Conservation (phyloP, 2,329 filamentous ascomycete genomes). For the Penicillium sp. region DNA sequence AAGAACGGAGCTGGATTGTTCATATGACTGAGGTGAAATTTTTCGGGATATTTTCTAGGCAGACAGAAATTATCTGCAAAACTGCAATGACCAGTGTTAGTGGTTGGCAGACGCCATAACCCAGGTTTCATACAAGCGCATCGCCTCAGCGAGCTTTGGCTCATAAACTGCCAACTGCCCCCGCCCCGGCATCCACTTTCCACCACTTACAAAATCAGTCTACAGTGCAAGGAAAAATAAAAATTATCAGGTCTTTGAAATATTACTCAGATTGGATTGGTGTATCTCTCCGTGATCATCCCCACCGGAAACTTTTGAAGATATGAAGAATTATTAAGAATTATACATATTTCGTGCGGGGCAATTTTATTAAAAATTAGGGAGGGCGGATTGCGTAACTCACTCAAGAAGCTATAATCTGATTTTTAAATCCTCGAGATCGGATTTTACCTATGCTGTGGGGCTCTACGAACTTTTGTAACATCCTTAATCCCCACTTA, state of each 20-base stretch:
- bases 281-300: background rate
- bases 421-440: background rate
- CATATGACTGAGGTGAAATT: background rate
- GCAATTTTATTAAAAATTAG: no score
- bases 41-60: no score
- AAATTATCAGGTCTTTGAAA: no score
- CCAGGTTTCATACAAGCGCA: background rate
- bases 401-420: background rate
- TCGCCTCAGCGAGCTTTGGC: background rate
- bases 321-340: no score
- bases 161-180: background rate
- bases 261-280: background rate
- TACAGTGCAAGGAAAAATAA: background rate
- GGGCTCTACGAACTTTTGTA: background rate
- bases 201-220: background rate
- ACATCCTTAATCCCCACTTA: background rate
- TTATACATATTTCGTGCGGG: no score
- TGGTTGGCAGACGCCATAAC: background rate
- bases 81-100: background rate
- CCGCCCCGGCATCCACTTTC: background rate
- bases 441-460: background rate
- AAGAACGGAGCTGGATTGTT: background rate
- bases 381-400: background rate
- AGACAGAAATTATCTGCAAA: background rate
- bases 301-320: background rate